Percentiles rank a stretch among this genome's conserved stretches.
Evolutionary conservation across 805 yeast genomes (phyloP).

Genomic region (Priceomyces castillae): DNA sequence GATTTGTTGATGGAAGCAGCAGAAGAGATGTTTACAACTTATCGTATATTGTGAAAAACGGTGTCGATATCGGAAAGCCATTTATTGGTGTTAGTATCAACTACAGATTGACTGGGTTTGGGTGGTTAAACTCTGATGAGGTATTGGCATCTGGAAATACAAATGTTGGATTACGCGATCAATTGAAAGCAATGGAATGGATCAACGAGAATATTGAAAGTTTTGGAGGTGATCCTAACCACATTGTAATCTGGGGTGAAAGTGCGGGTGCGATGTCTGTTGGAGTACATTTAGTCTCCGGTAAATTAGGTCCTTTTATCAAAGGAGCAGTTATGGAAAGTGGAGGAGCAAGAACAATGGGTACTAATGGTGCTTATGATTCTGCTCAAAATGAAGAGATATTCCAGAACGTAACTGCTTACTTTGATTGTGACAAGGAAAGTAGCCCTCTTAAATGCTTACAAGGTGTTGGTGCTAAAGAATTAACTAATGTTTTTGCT

Average conservation of each 20-base stretch:
- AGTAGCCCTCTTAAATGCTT: constrained; percentile 1
- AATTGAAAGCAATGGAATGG: constrained; percentile 47
- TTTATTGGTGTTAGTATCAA: constrained; percentile 33
- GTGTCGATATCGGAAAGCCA: constrained; percentile 15
- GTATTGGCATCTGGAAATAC: constrained; percentile 27
- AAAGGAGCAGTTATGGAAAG: constrained; percentile 5
- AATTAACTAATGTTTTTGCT: background rate
- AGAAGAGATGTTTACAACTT: constrained; percentile 3
- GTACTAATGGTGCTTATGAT: background rate
- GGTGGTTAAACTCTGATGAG: too few relatives aligned
- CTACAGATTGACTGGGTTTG: constrained; percentile 35
- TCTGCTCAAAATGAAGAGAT: background rate
- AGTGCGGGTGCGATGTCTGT: constrained; percentile 32
- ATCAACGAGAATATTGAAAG: constrained; percentile 36
- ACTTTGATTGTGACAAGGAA: background rate
- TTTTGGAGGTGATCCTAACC: constrained; percentile 48
- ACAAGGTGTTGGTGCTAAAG: background rate
- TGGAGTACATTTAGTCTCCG: constrained; percentile 3
- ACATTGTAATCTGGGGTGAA: constrained; percentile 45
- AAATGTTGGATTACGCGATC: constrained; percentile 48
- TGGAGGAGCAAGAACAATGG: background rate
- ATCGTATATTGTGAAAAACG: constrained; percentile 3
- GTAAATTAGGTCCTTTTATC: constrained; percentile 1
- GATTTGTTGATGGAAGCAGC: constrained; percentile 21
- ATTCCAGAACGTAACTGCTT: background rate